phyloP scores from a whole-genome alignment of 495 filamentous ascomycete species.

The Alectoria sarmentosa region DNA sequence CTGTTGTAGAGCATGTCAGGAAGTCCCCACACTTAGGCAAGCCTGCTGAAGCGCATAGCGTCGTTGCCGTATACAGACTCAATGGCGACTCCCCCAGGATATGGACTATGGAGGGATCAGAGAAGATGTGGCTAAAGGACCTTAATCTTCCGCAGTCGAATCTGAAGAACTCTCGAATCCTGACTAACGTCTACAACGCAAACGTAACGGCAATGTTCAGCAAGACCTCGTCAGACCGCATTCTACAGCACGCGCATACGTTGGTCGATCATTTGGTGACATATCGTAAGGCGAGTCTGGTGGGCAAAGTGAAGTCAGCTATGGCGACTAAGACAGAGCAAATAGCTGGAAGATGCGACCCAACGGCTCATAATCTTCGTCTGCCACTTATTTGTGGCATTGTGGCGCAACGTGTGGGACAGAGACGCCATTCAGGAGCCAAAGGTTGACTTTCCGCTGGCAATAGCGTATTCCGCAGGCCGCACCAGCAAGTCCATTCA shows the following conservation, averaged over 20 bases:
- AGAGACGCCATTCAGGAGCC: neutral
- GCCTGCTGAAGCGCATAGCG: conserved; percentile 24
- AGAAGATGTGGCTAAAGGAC: conserved; percentile 27
- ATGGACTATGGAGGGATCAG: conserved; percentile 26
- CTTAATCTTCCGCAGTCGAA: conserved; percentile 27
- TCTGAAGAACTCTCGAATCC: conserved; percentile 26
- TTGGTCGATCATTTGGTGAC: conserved; percentile 27
- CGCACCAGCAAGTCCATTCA: conserved; percentile 16
- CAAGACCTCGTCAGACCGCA: conserved; percentile 24
- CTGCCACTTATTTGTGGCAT: conserved; percentile 24
- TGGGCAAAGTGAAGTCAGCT: neutral
- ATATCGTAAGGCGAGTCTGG: conserved; percentile 18
- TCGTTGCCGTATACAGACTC: conserved; percentile 39
- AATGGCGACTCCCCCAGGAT: conserved; percentile 31
- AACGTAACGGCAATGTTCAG: conserved; percentile 24
- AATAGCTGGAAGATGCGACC: conserved; percentile 23
- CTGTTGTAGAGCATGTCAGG: neutral
- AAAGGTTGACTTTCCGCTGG: conserved; percentile 12
- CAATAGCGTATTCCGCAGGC: conserved; percentile 22
- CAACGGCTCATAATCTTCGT: conserved; percentile 24
- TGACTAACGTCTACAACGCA: conserved; percentile 30
- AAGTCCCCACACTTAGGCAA: neutral
- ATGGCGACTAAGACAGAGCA: neutral
- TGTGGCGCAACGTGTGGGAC: conserved; percentile 22
- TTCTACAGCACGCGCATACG: conserved; percentile 33